Evolutionary conservation across 805 yeast species (phyloP), one percentile per base, ranked within the genome.

Genomic region (Candida sithepensis): DNA sequence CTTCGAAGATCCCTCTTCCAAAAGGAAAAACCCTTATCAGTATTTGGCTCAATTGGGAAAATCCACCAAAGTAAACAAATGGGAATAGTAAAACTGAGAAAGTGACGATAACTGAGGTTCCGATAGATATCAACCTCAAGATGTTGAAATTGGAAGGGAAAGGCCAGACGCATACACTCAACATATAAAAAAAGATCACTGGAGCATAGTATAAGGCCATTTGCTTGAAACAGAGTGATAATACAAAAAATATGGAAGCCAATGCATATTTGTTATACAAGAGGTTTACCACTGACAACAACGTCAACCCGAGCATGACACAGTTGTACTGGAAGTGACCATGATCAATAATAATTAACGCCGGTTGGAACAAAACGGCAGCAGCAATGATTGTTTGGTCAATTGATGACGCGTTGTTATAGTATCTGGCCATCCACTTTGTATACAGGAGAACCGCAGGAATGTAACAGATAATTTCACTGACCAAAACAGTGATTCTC

Each of bases 281-380:
- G 33, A 92, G 70, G 51, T 82, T 83, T 45, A 78, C 79, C 39
- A 94, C 69, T 0, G 96, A 75, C 45, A 81, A 69, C 23, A 89
- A 71, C 4, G 92, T 75, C 16, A 92, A 71, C 0, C 99, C 99
- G 32, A 94, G 76, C 98, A 94, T 92, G 22, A 94, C 95, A 0
- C 90, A 79, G 59, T 94, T 95, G 68, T 82, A 92, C 68, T 95
- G 99, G 69, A 94, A 94, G 68, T 94, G 99, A 6, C 99, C 99
- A 66, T 94, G 97, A 63, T 94, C 99, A 41, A 94, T 82, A 48
- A 94, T 73, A 39, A 87, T 75, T 50, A 92, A 71, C 2, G 87
- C 75, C 0, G 99, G 97, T 64, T 88, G 96, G 62, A 84, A 81
- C 30, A 94, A 64, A n/a, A 94, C 81, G 16, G 90, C 81, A 2